Conservation (phyloP, 352 stramenopile genomes). For the Globisporangium okanoganense region DNA sequence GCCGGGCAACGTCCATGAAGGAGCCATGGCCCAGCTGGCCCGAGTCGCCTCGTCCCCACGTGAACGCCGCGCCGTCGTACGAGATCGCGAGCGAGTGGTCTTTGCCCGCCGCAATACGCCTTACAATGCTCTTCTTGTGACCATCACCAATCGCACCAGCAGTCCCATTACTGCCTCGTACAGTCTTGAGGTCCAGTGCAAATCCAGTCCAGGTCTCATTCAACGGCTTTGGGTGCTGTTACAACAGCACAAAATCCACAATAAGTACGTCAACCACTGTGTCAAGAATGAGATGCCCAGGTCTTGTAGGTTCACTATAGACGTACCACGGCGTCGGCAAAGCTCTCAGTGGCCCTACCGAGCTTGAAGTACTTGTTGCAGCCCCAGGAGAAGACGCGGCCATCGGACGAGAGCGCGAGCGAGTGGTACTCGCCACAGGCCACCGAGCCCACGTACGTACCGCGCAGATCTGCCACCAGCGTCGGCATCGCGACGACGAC, state of each 20-base stretch:
- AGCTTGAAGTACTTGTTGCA: conserved; percentile 69
- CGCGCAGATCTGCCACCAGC: conserved; percentile 41
- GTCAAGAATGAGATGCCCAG: background rate
- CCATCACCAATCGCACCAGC: background rate
- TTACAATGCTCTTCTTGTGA: conserved; percentile 28
- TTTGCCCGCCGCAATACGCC: conserved; percentile 56
- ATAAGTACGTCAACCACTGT: background rate
- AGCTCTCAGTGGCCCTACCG: conserved; percentile 31
- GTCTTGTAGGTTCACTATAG: too few species aligned
- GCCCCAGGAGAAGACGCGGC: conserved; percentile 66
- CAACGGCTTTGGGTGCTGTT: conserved; percentile 42
- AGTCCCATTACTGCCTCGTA: background rate
- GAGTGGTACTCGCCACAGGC: conserved; percentile 76
- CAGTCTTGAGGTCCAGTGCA: conserved; percentile 26
- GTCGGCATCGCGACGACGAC: conserved; percentile 26
- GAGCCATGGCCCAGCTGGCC: conserved; percentile 66
- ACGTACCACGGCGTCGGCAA: conserved; percentile 42
- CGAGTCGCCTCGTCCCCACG: conserved; percentile 61
- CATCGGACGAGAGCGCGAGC: conserved; percentile 52
- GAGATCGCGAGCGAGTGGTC: conserved; percentile 64
- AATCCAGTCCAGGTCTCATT: conserved; percentile 36
- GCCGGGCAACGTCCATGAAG: conserved; percentile 52
- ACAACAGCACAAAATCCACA: conserved; percentile 4
- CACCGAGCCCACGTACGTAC: conserved; percentile 54
- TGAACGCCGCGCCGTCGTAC: conserved; percentile 51